Conservation (phyloP, 768 basidiomycete genomes). For the Russula ochroleuca region DNA sequence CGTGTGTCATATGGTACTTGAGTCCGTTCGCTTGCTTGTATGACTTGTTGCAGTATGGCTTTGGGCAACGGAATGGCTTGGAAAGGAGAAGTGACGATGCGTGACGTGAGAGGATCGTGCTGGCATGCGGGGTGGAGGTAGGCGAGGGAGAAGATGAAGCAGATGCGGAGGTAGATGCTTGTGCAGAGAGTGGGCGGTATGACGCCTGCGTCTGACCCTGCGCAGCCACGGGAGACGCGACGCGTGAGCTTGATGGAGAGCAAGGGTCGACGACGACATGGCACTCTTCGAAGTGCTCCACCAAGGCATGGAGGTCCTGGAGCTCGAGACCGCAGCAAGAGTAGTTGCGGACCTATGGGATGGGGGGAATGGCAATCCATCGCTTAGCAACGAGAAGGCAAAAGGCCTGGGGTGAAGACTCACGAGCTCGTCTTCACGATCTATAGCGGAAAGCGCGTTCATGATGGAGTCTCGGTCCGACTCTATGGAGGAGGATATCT, state of each 20-base stretch:
- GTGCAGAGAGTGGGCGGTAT: constrained; percentile 31
- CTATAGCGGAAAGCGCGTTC: constrained; percentile 62
- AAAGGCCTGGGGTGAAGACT: constrained; percentile 32
- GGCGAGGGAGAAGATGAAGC: constrained; percentile 28
- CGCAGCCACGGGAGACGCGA: constrained; percentile 33
- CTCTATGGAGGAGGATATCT: constrained; percentile 52
- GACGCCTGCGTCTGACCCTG: constrained; percentile 31
- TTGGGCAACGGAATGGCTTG: constrained; percentile 91
- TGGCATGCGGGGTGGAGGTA: constrained; percentile 37
- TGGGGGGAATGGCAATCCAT: constrained; percentile 11
- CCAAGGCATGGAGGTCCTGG: constrained; percentile 71
- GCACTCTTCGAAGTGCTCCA: constrained; percentile 89
- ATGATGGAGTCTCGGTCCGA: constrained; percentile 55
- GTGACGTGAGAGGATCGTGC: constrained; percentile 46
- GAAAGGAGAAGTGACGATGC: constrained; percentile 61
- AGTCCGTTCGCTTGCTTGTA: constrained; percentile 96
- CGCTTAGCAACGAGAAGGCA: constrained; percentile 16
- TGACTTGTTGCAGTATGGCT: constrained; percentile 90
- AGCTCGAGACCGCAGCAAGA: constrained; percentile 82
- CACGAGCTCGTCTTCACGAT: constrained; percentile 70
- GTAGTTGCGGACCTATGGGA: constrained; percentile 79
- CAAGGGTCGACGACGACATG: constrained; percentile 70
- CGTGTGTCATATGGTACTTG: constrained; percentile 92
- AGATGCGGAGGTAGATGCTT: constrained; percentile 30
- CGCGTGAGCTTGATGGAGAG: constrained; percentile 46